Percentiles rank a stretch among this genome's conserved stretches.
Evolutionary conservation across 805 yeast species (phyloP).

Genomic region (Yamadazyma takamatsuzukensis): DNA sequence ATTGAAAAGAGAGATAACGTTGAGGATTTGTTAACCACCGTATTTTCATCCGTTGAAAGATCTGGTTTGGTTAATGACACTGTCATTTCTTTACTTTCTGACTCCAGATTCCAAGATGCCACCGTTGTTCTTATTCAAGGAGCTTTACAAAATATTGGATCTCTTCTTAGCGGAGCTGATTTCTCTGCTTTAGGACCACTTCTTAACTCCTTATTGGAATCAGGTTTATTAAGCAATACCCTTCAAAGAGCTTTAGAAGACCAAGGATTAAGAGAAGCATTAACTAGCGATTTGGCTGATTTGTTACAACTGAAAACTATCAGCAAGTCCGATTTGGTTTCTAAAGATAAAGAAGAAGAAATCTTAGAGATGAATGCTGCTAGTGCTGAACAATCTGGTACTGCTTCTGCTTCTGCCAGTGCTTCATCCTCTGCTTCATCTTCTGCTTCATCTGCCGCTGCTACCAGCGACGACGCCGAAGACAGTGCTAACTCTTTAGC

Average conservation of each 20-base stretch:
- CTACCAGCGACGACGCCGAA: slow-evolving; percentile 3
- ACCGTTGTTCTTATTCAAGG: slow-evolving; percentile 21
- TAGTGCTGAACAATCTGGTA: slow-evolving; percentile 2
- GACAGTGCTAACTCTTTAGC: slow-evolving; percentile 1
- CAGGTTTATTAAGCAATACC: slow-evolving; percentile 22
- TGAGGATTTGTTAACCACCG: slow-evolving; percentile 25
- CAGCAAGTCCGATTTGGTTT: slow-evolving; percentile 12
- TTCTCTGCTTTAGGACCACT: slow-evolving; percentile 19
- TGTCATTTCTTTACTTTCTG: slow-evolving; percentile 18
- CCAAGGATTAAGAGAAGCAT: slow-evolving; percentile 18
- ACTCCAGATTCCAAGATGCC: slow-evolving; percentile 21
- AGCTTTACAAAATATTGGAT: slow-evolving; percentile 18
- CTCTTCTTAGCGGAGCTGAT: slow-evolving; percentile 13
- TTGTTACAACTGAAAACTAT: slow-evolving; percentile 16
- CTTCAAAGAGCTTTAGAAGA: slow-evolving; percentile 22
- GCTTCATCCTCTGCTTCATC: slow-evolving; percentile 6
- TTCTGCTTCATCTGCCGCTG: slow-evolving; percentile 7
- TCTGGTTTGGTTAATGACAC: slow-evolving; percentile 25
- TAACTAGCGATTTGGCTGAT: slow-evolving; percentile 17
- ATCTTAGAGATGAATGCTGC: slow-evolving; percentile 6
- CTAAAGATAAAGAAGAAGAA: slow-evolving; percentile 6
- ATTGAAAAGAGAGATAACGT: slow-evolving; percentile 25
- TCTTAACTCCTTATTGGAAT: slow-evolving; percentile 16
- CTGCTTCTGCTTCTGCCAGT: slow-evolving; percentile 6
- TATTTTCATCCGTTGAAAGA: slow-evolving; percentile 23